Conservation (phyloP, 2,329 filamentous ascomycete genomes). For the Fusarium nygamai region DNA sequence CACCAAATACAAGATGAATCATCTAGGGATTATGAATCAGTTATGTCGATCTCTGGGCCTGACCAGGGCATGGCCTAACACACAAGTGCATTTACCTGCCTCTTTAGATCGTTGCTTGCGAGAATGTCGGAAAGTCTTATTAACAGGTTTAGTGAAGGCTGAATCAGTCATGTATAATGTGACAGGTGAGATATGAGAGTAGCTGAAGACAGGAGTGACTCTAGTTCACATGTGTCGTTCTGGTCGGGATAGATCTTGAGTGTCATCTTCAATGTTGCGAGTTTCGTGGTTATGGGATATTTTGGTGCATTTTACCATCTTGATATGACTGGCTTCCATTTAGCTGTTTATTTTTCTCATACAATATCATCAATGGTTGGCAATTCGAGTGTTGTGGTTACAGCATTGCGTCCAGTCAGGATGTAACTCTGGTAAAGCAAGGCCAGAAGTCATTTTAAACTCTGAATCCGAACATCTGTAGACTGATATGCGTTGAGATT, state of each 20-base stretch:
- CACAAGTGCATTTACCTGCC: neutral
- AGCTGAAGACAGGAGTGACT: neutral
- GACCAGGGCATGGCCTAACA: neutral
- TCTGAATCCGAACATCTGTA: neutral
- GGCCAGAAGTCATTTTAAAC: neutral
- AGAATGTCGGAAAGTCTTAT: neutral
- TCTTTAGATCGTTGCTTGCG: neutral
- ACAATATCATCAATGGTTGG: neutral
- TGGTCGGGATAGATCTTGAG: neutral
- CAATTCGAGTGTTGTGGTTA: neutral
- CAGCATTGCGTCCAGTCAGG: neutral
- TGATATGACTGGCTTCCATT: neutral
- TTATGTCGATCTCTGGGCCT: neutral
- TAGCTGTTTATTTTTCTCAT: neutral
- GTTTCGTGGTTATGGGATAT: neutral
- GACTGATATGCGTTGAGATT: fast-evolving
- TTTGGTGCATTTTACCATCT: neutral
- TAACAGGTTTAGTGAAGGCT: neutral
- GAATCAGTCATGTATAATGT: neutral
- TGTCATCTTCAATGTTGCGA: neutral
- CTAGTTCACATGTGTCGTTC: no score
- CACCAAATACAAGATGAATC: neutral
- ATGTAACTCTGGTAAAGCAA: neutral
- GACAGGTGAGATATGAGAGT: neutral
- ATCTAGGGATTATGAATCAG: neutral